phyloP scores from a whole-genome alignment of 805 yeast genomes.

The Wickerhamomyces chambardii region DNA sequence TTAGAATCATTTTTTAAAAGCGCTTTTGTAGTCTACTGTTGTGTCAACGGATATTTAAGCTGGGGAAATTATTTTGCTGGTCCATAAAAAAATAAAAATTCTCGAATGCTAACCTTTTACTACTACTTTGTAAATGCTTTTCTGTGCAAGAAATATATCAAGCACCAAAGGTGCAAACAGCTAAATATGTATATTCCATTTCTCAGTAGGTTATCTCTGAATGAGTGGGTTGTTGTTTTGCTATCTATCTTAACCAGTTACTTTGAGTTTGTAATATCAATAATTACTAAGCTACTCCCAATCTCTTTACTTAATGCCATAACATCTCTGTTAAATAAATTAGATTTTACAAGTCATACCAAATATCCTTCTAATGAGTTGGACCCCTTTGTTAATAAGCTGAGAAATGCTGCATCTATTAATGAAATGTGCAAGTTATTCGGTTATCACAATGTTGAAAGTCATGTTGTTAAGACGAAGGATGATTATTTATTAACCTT shows the following conservation, averaged over 20 bases:
- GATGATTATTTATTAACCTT: slow-evolving; percentile 73
- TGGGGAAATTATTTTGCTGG: no score
- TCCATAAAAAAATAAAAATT: no score
- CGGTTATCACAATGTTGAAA: slow-evolving; percentile 58
- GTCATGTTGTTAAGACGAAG: slow-evolving; percentile 65
- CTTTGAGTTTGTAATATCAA: slow-evolving; percentile 35
- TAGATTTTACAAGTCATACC: slow-evolving; percentile 12
- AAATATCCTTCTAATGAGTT: slow-evolving; percentile 3
- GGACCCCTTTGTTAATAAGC: slow-evolving; percentile 16
- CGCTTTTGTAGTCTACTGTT: no score
- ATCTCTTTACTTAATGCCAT: slow-evolving; percentile 25
- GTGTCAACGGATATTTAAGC: no score
- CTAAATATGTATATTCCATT: no score
- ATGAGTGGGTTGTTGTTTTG: slow-evolving; percentile 41
- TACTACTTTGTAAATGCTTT: no score
- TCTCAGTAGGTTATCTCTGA: slow-evolving; percentile 34
- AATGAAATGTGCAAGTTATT: slow-evolving; percentile 58
- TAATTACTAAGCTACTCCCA: slow-evolving; percentile 39
- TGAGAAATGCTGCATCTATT: slow-evolving; percentile 43
- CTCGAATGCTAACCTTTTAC: no score
- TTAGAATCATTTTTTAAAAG: no score
- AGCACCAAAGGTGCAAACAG: no score
- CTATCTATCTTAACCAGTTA: slow-evolving; percentile 37
- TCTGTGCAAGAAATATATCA: slow-evolving; percentile 11
- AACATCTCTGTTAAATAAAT: slow-evolving; percentile 19